Conservation (phyloP, 2,329 filamentous ascomycete species). For the Aureobasidium sp. region DNA sequence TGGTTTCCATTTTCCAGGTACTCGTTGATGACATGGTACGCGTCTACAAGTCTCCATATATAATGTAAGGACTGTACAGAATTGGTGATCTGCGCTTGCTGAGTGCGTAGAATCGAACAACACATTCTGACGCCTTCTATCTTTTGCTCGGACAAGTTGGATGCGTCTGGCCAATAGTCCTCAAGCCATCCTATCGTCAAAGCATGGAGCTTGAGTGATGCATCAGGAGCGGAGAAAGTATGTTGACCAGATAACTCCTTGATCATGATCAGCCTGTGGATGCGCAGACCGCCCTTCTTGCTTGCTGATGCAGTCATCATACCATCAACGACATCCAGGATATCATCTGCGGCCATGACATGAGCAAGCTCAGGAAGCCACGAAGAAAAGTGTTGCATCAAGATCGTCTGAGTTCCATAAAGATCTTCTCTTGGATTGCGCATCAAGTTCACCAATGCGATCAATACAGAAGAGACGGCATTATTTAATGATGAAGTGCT, state of each 20-base stretch:
- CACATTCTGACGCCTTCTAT: conserved; percentile 88
- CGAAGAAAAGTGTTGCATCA: conserved; percentile 92
- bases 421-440: conserved; percentile 9
- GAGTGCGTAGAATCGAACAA: conserved; percentile 83
- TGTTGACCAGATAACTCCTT: conserved; percentile 81
- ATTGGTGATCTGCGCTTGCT: conserved; percentile 34
- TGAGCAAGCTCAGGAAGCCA: conserved; percentile 89
- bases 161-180: conserved; percentile 80
- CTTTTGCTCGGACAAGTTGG: conserved; percentile 73
- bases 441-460: conserved; percentile 8
- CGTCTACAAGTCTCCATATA: conserved; percentile 9
- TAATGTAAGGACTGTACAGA: conserved; percentile 13
- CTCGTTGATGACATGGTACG: conserved; percentile 12
- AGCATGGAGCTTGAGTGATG: conserved; percentile 55
- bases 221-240: conserved; percentile 71
- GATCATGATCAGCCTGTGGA: conserved; percentile 66
- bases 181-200: conserved; percentile 57
- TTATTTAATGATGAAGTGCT: not conserved
- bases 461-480: not conserved
- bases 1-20: not conserved
- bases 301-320: conserved; percentile 8
- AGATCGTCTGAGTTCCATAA: conserved; percentile 59
- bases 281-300: conserved; percentile 6
- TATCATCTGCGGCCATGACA: conserved; percentile 71
- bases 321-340: conserved; percentile 67